Evolutionary conservation across 2,329 filamentous ascomycete species (phyloP), one percentile per base, ranked within the genome.

Genomic region (Sporothrix brasiliensis): DNA sequence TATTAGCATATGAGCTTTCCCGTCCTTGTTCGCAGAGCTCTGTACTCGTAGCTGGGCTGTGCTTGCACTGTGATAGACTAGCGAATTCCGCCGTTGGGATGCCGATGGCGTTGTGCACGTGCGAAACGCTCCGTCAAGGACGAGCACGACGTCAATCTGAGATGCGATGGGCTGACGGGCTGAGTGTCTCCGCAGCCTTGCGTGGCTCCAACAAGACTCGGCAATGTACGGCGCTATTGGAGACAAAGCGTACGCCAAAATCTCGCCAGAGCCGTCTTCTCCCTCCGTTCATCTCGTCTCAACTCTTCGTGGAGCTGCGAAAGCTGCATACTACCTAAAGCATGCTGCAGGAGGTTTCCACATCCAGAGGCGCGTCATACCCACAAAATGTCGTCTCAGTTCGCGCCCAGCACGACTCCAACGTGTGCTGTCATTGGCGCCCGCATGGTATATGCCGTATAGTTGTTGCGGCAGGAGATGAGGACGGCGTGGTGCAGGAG

Each of bases 391-490:
- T 16, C 21, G 52, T 24, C 21, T 27, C 52, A 5, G 14, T 30
- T 54, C 13, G 19, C 9, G 6, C 52, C 11, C 11, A 19, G 39
- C 14, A 47, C 39, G 39, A 27, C 14, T 13, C 24, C 13, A 14
- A n/a, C n/a, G 21, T 63, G n/a, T 9, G 58, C 19, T 63, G 39
- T 10, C 39, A 47, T 63, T 63, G 39, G 58, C 44, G 39, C 58
- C 56, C 58, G 5, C 39, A 21, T 2, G 58, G 21, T 11, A n/a
- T 47, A 24, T 14, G n/a, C 14, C 14, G 58, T 13, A 39, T 47
- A 21, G 58, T 47, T 61, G 58, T 47, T 44, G 21, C 19, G n/a
- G 21, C 39, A 63, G 58, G 58, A 63, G 58, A 63, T 63, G 39
- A 63, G 21, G 41, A 47, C 9, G 58, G 58, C 13, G 41, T 27